These are phyloP conservation scores for Cercospora nicotianae DNA, from an alignment of 2,329 filamentous ascomycete species.

Conservation along the genomic window DNA sequence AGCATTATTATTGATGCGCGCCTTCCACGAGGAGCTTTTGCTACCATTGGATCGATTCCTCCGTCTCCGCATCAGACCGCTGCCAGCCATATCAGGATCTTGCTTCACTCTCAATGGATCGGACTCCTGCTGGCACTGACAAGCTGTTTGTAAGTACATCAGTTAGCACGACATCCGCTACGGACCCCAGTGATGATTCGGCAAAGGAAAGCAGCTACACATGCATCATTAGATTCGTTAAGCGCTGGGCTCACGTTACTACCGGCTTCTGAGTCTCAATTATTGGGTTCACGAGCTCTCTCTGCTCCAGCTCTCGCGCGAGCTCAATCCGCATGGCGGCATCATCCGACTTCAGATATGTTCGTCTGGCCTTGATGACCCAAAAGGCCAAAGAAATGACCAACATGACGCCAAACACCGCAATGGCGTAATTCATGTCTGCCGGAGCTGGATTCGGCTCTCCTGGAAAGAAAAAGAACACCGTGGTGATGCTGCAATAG, in stretches of 20 bases:
- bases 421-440: conserved; percentile 62
- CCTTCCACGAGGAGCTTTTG: background rate
- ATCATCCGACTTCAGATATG: conserved; percentile 36
- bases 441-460: conserved; percentile 46
- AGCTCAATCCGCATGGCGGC: conserved; percentile 28
- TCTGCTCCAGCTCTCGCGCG: conserved; percentile 20
- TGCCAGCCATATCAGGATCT: background rate
- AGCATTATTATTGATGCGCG: background rate
- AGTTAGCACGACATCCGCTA: background rate
- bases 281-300: background rate
- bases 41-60: background rate
- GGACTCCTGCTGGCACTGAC: background rate
- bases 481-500: conserved; percentile 54
- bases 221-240: background rate
- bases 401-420: conserved; percentile 58
- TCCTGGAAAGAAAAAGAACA: conserved; percentile 58
- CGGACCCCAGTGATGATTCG: background rate
- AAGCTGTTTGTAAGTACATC: background rate
- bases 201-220: background rate
- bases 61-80: background rate
- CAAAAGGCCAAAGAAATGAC: conserved; percentile 54
- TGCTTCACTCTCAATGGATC: background rate
- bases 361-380: conserved; percentile 49
- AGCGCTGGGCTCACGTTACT: background rate
- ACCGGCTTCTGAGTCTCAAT: background rate